Evolutionary conservation across 208 protist genomes (phyloP), one percentile per base, ranked within the genome.

Genomic region (Blastocrithidia nonstop): DNA sequence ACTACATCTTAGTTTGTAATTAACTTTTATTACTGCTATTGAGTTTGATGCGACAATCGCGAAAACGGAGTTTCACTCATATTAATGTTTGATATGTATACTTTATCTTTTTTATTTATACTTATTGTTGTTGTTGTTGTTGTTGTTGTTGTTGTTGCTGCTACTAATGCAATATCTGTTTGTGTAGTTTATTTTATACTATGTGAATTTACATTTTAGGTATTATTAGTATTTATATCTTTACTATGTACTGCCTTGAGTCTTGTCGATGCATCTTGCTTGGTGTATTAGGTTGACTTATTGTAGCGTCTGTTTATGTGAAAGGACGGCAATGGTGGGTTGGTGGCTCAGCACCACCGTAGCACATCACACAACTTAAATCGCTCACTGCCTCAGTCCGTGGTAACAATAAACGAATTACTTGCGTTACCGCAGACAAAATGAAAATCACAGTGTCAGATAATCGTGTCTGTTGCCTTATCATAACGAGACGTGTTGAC

Each of bases 241-340:
- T n/a, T n/a, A n/a, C n/a, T n/a, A n/a, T n/a, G n/a, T n/a, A n/a
- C n/a, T n/a, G n/a, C n/a, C n/a, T n/a, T n/a, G n/a, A n/a, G n/a
- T n/a, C n/a, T n/a, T n/a, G n/a, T n/a, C n/a, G n/a, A n/a, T n/a
- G 26, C 21, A 2, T 28, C 32, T 3, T 17, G 31, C 17, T 36
- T 64, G 20, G 82, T 60, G 39, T 76, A 84, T 23, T 48, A 58
- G 22, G 67, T 71, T 31, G 66, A 76, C 11, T 60, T 45, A 55
- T 88, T 92, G 69, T 92, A 92, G 38, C 55, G 50, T 16, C 64
- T 59, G 49, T 79, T 81, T 21, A 88, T 89, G 44, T 85, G 71
- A 45, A 73, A 88, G 42, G 66, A 78, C 9, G 69, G 71, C 38
- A 88, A 49, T 45, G 54, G 50, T 40, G 82, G 62, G 7, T 87